Percentiles rank a stretch among this genome's conserved stretches.
Conservation (phyloP, 148 eudicot genomes). For the Talinum fruticosum region DNA sequence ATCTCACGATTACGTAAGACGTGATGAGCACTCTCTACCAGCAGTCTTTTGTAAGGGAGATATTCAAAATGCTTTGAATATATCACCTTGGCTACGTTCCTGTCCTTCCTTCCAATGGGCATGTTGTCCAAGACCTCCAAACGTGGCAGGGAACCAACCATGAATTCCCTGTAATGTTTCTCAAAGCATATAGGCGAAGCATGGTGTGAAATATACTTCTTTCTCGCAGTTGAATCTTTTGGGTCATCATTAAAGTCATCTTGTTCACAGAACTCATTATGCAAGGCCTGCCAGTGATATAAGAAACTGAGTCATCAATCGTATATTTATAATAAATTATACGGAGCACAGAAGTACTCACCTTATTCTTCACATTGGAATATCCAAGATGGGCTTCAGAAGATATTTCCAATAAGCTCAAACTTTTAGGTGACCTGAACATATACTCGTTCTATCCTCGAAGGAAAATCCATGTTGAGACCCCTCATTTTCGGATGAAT, state of each 20-base stretch:
- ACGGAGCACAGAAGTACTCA: conserved; percentile 7
- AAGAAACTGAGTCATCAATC: conserved; percentile 8
- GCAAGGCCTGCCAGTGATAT: conserved; percentile 31
- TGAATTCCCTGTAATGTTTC: conserved; percentile 74
- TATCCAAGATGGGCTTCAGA: conserved; percentile 14
- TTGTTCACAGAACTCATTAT: conserved; percentile 25
- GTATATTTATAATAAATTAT: background rate
- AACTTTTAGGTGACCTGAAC: conserved; percentile 23
- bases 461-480: background rate
- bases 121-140: conserved; percentile 66
- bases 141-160: conserved; percentile 65
- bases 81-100: conserved; percentile 38
- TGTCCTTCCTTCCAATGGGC: conserved; percentile 49
- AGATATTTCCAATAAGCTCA: conserved; percentile 28
- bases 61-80: conserved; percentile 53
- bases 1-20: conserved; percentile 61
- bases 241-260: conserved; percentile 27
- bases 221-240: conserved; percentile 11
- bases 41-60: conserved; percentile 55
- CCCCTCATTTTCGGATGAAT: conserved; percentile 11
- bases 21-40: conserved; percentile 43
- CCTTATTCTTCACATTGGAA: conserved; percentile 30
- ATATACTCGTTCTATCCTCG: background rate
- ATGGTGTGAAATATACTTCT: conserved; percentile 56
- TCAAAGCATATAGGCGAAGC: conserved; percentile 86